Conservation (phyloP, 2,329 filamentous ascomycete species). For the Aschersonia sp. region DNA sequence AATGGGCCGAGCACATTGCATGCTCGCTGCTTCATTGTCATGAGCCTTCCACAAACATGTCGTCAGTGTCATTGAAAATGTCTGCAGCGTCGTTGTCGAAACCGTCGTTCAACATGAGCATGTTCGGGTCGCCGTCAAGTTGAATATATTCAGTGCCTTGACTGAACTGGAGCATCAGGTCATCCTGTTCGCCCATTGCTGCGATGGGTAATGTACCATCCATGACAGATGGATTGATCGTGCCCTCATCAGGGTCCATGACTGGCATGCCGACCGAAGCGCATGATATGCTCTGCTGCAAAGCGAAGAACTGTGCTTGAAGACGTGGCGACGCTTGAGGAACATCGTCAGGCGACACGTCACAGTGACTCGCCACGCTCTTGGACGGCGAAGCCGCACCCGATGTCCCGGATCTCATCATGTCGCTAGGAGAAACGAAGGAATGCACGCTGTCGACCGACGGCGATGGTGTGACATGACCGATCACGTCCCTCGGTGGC, state of each 20-base stretch:
- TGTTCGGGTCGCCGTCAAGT: conserved; percentile 29
- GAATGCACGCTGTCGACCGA: conserved; percentile 21
- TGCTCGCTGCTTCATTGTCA: not conserved
- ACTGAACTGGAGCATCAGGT: conserved; percentile 27
- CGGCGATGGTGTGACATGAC: conserved; percentile 22
- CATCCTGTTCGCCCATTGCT: conserved; percentile 24
- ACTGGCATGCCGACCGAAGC: conserved; percentile 15
- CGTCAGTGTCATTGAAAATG: conserved; percentile 31
- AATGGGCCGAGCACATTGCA: not conserved
- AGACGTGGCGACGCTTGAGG: conserved; percentile 47
- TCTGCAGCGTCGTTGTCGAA: conserved; percentile 24
- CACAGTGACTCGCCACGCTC: conserved; percentile 35
- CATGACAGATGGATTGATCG: conserved; percentile 18
- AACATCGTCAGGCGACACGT: conserved; percentile 40
- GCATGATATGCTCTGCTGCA: conserved; percentile 23
- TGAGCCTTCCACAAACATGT: conserved; percentile 27
- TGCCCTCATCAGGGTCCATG: conserved; percentile 15
- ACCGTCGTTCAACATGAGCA: conserved; percentile 40
- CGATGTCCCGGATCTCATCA: conserved; percentile 21
- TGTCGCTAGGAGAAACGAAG: conserved; percentile 33
- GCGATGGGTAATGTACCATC: conserved; percentile 16
- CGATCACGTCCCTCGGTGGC: conserved; percentile 17
- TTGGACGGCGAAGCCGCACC: conserved; percentile 33
- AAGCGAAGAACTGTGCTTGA: conserved; percentile 30
- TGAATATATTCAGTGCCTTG: conserved; percentile 26